Base-by-base conservation (phyloP, 768 basidiomycete genomes). In the Russula dissimulans region DNA sequence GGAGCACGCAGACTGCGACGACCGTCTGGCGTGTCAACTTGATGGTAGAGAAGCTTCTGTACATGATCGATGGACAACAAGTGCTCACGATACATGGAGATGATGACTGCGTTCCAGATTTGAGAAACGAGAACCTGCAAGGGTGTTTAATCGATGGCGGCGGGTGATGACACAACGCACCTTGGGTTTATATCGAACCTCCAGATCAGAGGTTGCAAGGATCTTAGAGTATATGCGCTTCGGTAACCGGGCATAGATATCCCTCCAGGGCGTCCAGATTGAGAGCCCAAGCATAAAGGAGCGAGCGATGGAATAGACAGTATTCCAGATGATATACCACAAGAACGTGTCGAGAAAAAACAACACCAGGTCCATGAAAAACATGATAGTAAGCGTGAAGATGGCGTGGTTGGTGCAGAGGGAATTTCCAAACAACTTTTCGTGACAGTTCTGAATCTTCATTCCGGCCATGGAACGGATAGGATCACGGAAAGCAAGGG, bases 241-340 rank as follows among this genome's bases (percentile, higher is more conserved):
- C 26, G 97, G 97, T 61, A 99, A 75, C 47, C 97, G 81, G 17
- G 91, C 91, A 74, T 87, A 99, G 71, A 99, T 97, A 70, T 97
- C 95, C 74, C 86, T 87, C 97, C 95, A 99, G 2, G 97, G 97
- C 4, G 97, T 98, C 97, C 97, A 98, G 63, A 99, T 95, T 34
- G 91, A 94, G 52, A 99, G 79, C 7, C 95, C 97, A 53, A 98
- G 80, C 26, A 83, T 78, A 74, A 99, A 99, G 17, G 86, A 89
- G 56, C 95, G 81, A 26, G 78, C 87, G 67, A 95, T 91, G 69
- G 86, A 89, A 76, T 90, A 89, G 57, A 94, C 89, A 10, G 93
- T 95, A 73, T 97, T 97, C 95, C 95, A 97, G 70, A 97, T 97
- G 76, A 98, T 95, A 71, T 95, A 99, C 97, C 97, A 99, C 34